Base-by-base conservation (phyloP, 352 stramenopile species). In the Paralagenidium karlingii region DNA sequence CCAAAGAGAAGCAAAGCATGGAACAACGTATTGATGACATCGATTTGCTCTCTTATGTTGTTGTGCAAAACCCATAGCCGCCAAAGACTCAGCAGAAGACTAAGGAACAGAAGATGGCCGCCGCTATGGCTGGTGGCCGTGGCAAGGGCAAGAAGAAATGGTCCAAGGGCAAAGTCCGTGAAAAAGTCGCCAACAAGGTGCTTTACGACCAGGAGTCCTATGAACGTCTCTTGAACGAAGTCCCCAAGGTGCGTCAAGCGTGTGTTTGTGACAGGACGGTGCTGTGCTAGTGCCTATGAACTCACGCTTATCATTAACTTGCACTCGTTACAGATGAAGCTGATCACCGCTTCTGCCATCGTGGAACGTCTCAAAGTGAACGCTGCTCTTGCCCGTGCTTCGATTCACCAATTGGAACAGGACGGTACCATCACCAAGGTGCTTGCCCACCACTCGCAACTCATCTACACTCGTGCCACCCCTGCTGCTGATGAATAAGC, bases 81-180 rank as follows among this genome's bases (percentile, higher is more conserved):
- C 94, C 96, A 51, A 99, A 99, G 78, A 96, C 96, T 60, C 96
- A 99, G 82, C 96, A 99, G 71, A 99, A 99, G 88, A 98, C 95
- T 53, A 99, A 99, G 88, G 96, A 99, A 70, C 94, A 98, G 60
- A 99, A 99, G 94, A 98, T 99, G 89, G 94, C 95, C 59, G 96
- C 96, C 63, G 96, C 96, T 86, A 96, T 99, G 88, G 96, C 95
- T 44, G 82, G 82, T 84, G 94, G 95, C 67, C 81, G 81, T 58
- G 94, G 93, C 75, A 99, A 99, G 84, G 93, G 93, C 71, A 99
- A 98, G 89, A 99, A 99, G 79, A 99, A 99, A 84, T 99, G 96
- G 96, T 98, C 94, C 56, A 99, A 99, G 92, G 94, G 94, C 67
- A 99, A 99, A 85, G 81, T 96, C 59, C 91, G 95, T 61, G 96